Evolutionary conservation across 2,329 filamentous ascomycete genomes (phyloP), one percentile per base, ranked within the genome.

Genomic region (Colletotrichum tamarilloi): DNA sequence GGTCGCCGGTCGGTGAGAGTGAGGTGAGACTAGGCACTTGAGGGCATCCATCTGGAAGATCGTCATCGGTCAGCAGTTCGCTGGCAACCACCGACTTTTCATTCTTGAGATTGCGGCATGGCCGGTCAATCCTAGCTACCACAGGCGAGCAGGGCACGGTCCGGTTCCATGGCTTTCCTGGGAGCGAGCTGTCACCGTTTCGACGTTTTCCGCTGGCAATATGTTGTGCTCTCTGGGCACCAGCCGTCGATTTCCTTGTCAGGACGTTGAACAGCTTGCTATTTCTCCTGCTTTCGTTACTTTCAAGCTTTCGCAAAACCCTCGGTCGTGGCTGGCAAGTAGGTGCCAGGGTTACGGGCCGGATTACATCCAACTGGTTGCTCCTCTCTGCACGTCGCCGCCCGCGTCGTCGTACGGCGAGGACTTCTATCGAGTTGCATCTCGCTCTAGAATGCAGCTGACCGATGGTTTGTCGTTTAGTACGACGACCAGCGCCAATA

Each of bases 391-490:
- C 63, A 74, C 52, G 62, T 65, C 68, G 72, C 72, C 68, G 68
- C 42, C 68, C 49, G 68, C 59, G 38, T 67, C 42, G 72, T 72
- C 59, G 72, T 11, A 74, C 72, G 28, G 11, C 68, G 63, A 72
- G 52, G 38, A 64, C 55, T 59, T 64, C 42, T 56, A 62, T 68
- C 68, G 59, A 74, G 63, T 72, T 64, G 68, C 32, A 49, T 63
- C 42, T 67, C 68, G 62, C 58, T 63, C 62, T 32, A 32, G 11
- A 22, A 58, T 64, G 72, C 63, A 68, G 68, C 62, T 59, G 63
- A 56, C 72, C 63, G 58, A 67, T 12, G 59, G 63, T 59, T 35
- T 64, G 63, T 63, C 11, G 42, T 42, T 38, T 9, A 22, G 57
- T 68, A 22, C 46, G 35, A 66, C 67, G 22, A 24, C 68, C 19